phyloP scores from a whole-genome alignment of 179 eudicot species.

The Carnegiea gigantea region DNA sequence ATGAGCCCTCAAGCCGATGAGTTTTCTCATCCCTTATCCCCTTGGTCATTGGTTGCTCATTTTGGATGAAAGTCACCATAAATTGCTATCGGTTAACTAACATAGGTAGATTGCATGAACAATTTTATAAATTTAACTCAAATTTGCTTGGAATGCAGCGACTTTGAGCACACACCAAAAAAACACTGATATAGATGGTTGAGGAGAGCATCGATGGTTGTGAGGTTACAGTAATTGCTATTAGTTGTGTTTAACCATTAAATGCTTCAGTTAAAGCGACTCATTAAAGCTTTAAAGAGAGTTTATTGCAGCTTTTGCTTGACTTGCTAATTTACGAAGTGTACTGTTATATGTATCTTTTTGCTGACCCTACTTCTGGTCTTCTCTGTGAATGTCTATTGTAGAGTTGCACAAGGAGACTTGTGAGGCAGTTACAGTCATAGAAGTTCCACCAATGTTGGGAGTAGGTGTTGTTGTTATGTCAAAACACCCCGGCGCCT shows the following conservation, averaged over 20 bases:
- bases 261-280: no score
- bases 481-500: constrained; percentile 54
- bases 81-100: not conserved
- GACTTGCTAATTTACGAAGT: not conserved
- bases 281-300: not conserved
- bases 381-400: not conserved
- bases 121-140: not conserved
- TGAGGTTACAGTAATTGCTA: no score
- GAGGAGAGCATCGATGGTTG: no score
- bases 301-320: no score
- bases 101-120: not conserved
- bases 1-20: no score
- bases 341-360: not conserved
- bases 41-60: no score
- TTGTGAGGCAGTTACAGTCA: constrained; percentile 50
- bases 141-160: not conserved
- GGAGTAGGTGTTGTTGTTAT: constrained; percentile 53
- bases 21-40: no score
- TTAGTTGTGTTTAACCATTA: no score
- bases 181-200: no score
- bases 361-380: not conserved
- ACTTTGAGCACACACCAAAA: not conserved
- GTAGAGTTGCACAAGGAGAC: constrained; percentile 57
- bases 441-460: constrained; percentile 56
- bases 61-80: no score